These are phyloP conservation scores for Aureobasidium sp. DNA, from an alignment of 2,329 filamentous ascomycete species.

Conservation along the genomic window DNA sequence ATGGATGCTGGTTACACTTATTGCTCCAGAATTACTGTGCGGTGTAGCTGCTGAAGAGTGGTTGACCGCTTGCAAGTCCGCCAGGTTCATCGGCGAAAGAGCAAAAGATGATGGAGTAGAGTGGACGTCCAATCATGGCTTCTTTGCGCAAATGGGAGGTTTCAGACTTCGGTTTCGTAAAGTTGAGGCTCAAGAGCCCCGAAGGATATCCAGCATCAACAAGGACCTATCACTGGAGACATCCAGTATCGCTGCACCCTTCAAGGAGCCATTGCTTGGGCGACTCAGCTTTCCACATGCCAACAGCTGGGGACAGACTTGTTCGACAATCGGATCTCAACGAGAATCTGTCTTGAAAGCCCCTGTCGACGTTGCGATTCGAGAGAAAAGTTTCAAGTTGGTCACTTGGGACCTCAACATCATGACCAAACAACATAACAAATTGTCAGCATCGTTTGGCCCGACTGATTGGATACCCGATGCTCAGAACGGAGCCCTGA, in stretches of 20 bases:
- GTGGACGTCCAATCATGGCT: neutral
- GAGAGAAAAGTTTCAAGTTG: neutral
- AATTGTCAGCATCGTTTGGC: neutral
- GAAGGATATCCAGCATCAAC: neutral
- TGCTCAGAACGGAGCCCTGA: neutral
- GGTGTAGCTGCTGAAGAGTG: neutral
- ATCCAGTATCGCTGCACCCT: neutral
- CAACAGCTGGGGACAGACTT: neutral
- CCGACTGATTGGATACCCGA: neutral
- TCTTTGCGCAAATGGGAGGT: constrained; percentile 2
- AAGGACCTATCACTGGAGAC: neutral
- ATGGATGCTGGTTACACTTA: neutral
- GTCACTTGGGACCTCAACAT: neutral
- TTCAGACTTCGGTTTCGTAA: neutral
- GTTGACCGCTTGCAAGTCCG: neutral
- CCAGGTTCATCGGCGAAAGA: neutral
- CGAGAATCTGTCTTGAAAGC: neutral
- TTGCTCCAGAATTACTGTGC: neutral
- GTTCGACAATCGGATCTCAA: neutral
- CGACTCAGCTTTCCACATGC: neutral
- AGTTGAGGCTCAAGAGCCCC: neutral
- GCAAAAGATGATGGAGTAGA: neutral
- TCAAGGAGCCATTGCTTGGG: neutral
- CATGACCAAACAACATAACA: neutral
- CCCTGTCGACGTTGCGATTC: neutral